phyloP scores from a whole-genome alignment of 2,329 filamentous ascomycete genomes.

The Rhynchosporium agropyri region DNA sequence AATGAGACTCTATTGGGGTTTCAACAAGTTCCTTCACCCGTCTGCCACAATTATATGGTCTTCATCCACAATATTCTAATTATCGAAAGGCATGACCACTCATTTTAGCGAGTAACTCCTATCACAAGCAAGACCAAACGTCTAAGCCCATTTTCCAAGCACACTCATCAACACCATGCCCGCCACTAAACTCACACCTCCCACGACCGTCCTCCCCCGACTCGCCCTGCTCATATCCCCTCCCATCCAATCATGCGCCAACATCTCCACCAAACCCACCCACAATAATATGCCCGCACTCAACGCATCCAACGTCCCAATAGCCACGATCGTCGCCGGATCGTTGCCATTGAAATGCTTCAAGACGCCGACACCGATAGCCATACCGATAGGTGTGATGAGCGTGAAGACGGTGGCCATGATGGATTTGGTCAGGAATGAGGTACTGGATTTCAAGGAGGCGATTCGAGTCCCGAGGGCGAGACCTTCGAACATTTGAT shows the following conservation, averaged over 20 bases:
- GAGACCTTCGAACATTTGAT: constrained; percentile 78
- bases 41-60: not conserved
- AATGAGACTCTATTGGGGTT: no score
- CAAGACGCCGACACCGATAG: constrained; percentile 74
- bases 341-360: constrained; percentile 74
- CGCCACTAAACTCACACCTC: constrained; percentile 55
- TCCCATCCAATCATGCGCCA: constrained; percentile 73
- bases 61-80: not conserved
- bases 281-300: constrained; percentile 78
- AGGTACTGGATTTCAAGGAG: constrained; percentile 40
- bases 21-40: no score
- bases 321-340: constrained; percentile 66
- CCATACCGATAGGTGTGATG: constrained; percentile 78
- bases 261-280: constrained; percentile 81
- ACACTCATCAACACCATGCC: constrained; percentile 73
- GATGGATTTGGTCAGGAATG: constrained; percentile 52
- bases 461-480: constrained; percentile 74
- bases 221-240: constrained; percentile 51
- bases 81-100: no score
- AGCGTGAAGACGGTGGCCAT: constrained; percentile 68
- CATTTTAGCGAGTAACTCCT: no score
- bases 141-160: constrained; percentile 70
- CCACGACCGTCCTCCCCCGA: constrained; percentile 52
- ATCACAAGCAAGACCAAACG: not conserved
- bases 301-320: constrained; percentile 73